Conservation (phyloP, 2,329 filamentous ascomycete species). For the Tolypocladium ophioglossoides region DNA sequence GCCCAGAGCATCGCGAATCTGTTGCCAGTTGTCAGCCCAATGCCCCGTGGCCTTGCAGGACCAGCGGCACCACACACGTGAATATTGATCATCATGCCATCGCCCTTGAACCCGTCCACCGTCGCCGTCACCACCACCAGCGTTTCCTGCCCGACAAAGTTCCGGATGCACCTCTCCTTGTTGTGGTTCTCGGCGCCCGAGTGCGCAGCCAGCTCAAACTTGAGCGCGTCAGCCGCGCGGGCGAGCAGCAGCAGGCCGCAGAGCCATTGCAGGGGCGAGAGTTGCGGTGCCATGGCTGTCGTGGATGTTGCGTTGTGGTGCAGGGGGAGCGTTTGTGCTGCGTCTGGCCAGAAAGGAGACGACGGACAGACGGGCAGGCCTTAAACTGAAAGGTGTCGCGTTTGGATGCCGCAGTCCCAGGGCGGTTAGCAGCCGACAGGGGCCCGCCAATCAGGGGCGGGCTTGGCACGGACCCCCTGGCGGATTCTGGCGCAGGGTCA, state of each 20-base stretch:
- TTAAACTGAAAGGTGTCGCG: slow-evolving; percentile 8
- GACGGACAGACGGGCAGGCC: not conserved
- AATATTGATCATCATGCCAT: slow-evolving; percentile 91
- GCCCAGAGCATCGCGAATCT: slow-evolving; percentile 92
- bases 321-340: not conserved
- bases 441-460: not conserved
- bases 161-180: slow-evolving; percentile 84
- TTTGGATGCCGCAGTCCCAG: not conserved
- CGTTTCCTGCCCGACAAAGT: slow-evolving; percentile 87
- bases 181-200: slow-evolving; percentile 38
- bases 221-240: slow-evolving; percentile 57
- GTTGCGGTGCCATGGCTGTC: slow-evolving; percentile 35
- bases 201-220: slow-evolving; percentile 81
- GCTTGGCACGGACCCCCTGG: not conserved
- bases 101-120: slow-evolving; percentile 73
- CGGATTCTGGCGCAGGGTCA: not conserved
- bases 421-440: not conserved
- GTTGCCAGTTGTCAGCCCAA: slow-evolving; percentile 7
- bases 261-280: slow-evolving; percentile 45
- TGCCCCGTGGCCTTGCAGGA: not conserved
- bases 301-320: not conserved
- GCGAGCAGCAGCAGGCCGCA: slow-evolving; percentile 48
- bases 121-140: slow-evolving; percentile 92
- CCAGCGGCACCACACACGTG: slow-evolving; percentile 49
- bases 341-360: slow-evolving; percentile 5